A percentile compares a stretch with the other conserved stretches of the same genome.
phyloP scores from a whole-genome alignment of 2,329 filamentous ascomycete species.

The Aspergillus fijiensis region DNA sequence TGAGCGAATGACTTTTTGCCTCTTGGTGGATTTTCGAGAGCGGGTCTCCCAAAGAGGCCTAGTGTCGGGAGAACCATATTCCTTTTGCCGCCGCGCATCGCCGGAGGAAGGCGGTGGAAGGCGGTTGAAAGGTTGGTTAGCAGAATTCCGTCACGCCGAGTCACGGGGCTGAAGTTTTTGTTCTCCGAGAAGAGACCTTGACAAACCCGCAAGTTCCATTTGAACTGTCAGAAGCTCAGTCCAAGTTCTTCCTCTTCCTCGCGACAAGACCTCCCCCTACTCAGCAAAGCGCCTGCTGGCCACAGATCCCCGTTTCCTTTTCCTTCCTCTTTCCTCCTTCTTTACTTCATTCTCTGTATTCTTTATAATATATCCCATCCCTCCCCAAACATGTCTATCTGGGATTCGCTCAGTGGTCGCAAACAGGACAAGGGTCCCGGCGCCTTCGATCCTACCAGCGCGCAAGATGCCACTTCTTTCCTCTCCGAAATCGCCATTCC shows the following conservation, averaged over 20 bases:
- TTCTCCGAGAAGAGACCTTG: constrained; percentile 14
- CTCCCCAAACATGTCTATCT: constrained; percentile 52
- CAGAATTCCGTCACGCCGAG: constrained; percentile 3
- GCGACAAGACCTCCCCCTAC: background rate
- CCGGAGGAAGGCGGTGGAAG: background rate
- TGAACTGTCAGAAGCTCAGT: background rate
- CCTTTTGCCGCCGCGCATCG: constrained; percentile 10
- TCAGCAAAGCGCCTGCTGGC: background rate
- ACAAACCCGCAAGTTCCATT: background rate
- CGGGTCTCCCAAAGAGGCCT: constrained; percentile 23
- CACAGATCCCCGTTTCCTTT: background rate
- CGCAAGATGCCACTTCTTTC: constrained; percentile 83
- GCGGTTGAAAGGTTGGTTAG: background rate
- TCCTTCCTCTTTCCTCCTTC: constrained; percentile 9
- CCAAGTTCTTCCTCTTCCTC: background rate
- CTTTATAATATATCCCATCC: constrained; percentile 20
- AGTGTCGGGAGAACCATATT: constrained; percentile 27
- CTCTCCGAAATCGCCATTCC: constrained; percentile 73
- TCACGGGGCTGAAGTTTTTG: constrained; percentile 45
- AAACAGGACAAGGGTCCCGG: constrained; percentile 57
- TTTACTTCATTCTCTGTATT: constrained; percentile 25
- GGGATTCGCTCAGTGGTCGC: constrained; percentile 62
- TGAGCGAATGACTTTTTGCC: constrained; percentile 22
- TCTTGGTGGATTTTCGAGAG: constrained; percentile 31
- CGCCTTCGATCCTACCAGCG: constrained; percentile 69